These are phyloP conservation scores for Juglanconis juglandina DNA, from an alignment of 2,329 filamentous ascomycete genomes.

Conservation along the genomic window DNA sequence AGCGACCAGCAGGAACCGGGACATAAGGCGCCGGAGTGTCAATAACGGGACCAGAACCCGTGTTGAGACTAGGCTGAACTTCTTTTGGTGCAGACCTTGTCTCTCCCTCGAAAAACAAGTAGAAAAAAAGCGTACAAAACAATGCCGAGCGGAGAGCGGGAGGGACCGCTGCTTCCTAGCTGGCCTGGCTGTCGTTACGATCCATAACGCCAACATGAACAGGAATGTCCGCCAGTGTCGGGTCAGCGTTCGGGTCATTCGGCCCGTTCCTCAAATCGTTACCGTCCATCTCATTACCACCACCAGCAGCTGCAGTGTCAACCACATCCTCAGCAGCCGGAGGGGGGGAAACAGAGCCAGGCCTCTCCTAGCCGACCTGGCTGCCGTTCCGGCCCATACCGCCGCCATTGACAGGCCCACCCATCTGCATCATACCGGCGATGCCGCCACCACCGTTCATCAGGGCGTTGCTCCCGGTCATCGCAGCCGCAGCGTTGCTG, in stretches of 20 bases:
- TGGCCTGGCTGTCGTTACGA: background rate
- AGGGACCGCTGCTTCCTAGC: background rate
- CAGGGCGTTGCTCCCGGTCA: background rate
- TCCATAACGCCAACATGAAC: background rate
- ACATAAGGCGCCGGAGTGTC: too few relatives aligned
- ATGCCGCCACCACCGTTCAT: constrained; percentile 8
- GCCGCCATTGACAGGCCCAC: constrained; percentile 1
- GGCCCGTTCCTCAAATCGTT: background rate
- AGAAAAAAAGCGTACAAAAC: too few relatives aligned
- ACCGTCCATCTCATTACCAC: background rate
- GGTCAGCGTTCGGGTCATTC: background rate
- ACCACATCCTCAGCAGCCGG: background rate
- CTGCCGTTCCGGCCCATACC: constrained; percentile 15
- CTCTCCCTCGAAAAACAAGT: too few relatives aligned
- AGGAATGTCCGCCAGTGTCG: too few relatives aligned
- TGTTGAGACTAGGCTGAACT: too few relatives aligned
- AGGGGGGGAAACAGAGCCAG: background rate
- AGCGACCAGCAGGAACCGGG: too few relatives aligned
- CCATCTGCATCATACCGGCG: constrained; percentile 13
- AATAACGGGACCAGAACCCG: too few relatives aligned
- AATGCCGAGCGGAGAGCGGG: too few relatives aligned
- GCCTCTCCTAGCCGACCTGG: constrained; percentile 7
- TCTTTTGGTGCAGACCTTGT: too few relatives aligned
- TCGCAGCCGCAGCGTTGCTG: background rate
- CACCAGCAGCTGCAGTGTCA: constrained; percentile 2